Evolutionary conservation across 192 early-diverging fungal genomes (phyloP).

Genomic region (Linnemannia schmuckeri): DNA sequence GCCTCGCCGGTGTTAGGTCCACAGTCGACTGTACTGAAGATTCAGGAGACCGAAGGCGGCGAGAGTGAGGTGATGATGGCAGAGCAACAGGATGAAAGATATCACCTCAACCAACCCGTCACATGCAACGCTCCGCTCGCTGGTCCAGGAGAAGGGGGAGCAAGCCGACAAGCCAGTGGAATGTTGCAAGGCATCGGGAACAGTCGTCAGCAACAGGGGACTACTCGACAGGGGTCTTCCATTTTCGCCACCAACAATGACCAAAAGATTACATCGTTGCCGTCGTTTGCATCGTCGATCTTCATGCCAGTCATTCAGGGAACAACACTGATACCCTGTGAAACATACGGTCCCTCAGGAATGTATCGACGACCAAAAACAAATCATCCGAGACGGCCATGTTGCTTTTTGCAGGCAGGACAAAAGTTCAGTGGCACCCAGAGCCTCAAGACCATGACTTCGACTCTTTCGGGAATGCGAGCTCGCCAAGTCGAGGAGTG

Average conservation of each 20-base stretch:
- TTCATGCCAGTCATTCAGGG: conserved; percentile 14
- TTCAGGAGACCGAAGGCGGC: neutral
- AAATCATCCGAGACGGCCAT: conserved; percentile 40
- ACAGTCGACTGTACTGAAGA: neutral
- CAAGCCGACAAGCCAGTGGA: neutral
- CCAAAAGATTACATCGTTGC: conserved; percentile 24
- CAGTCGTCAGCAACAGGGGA: neutral
- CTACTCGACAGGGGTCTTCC: neutral
- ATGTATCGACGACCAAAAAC: neutral
- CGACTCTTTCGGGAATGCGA: conserved; percentile 13
- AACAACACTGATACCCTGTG: neutral
- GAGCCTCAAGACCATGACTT: conserved; percentile 30
- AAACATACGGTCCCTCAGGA: neutral
- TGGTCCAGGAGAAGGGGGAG: neutral
- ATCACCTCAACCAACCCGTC: neutral
- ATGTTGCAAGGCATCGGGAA: neutral
- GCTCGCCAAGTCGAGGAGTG: conserved; percentile 54
- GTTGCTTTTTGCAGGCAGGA: conserved; percentile 58
- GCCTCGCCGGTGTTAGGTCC: conserved; percentile 11
- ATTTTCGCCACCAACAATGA: conserved; percentile 1
- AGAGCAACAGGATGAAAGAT: neutral
- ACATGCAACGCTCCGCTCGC: neutral
- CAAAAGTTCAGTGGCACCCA: conserved; percentile 56
- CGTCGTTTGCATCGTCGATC: conserved; percentile 30
- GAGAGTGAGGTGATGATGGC: neutral